Conservation (phyloP, 1,284 basidiomycete genomes). For the Ustilago nuda region DNA sequence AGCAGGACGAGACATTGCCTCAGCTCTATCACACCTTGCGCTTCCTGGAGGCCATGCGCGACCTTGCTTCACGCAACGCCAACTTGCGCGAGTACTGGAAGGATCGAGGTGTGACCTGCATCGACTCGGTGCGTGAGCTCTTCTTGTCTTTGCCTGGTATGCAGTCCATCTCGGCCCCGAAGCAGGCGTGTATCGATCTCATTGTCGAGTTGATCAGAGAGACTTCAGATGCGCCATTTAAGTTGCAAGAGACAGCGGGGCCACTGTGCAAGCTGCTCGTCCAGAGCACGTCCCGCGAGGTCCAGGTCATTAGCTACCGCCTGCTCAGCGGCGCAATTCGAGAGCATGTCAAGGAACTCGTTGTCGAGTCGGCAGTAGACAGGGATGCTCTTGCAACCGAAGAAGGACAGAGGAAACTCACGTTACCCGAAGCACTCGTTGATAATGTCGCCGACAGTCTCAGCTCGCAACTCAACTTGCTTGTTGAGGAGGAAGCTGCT, state of each 20-base stretch:
- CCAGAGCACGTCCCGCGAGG: slow-evolving; percentile 40
- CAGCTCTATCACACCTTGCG: slow-evolving; percentile 78
- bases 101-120: slow-evolving; percentile 73
- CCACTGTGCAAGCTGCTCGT: slow-evolving; percentile 44
- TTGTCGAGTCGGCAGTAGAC: slow-evolving; percentile 56
- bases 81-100: slow-evolving; percentile 78
- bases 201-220: slow-evolving; percentile 53
- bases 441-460: slow-evolving; percentile 41
- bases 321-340: slow-evolving; percentile 40
- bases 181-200: slow-evolving; percentile 47
- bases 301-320: slow-evolving; percentile 56
- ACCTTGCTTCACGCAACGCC: slow-evolving; percentile 80
- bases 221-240: slow-evolving; percentile 44
- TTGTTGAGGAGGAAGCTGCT: slow-evolving; percentile 37
- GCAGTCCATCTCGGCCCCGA: slow-evolving; percentile 24
- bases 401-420: slow-evolving; percentile 28
- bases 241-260: slow-evolving; percentile 22
- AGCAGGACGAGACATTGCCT: slow-evolving; percentile 75
- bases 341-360: slow-evolving; percentile 57
- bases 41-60: slow-evolving; percentile 78
- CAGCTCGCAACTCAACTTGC: slow-evolving; percentile 25
- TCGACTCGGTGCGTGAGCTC: slow-evolving; percentile 76
- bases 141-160: slow-evolving; percentile 70
- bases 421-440: slow-evolving; percentile 33
- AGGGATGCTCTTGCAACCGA: slow-evolving; percentile 29